These are phyloP conservation scores for Pseudogymnoascus sp. DNA, from an alignment of 2,329 filamentous ascomycete genomes.

Conservation along the genomic window DNA sequence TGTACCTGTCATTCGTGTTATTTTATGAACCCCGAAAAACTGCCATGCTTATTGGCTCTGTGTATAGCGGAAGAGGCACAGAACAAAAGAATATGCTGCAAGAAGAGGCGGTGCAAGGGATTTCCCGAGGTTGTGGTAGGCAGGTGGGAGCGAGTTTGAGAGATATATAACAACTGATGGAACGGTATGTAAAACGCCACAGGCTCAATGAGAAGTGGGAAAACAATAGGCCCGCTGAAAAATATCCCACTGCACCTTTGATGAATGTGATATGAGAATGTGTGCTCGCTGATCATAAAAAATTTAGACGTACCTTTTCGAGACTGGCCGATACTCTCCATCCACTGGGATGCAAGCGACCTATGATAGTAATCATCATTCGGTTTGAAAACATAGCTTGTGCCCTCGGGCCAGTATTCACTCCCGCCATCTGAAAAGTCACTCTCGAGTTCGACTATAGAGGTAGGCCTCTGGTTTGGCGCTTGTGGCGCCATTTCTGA, in stretches of 20 bases:
- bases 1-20: neutral
- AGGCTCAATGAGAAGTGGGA: neutral
- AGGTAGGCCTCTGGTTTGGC: neutral
- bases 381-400: neutral
- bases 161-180: neutral
- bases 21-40: neutral
- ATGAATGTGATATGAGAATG: neutral
- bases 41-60: neutral
- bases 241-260: neutral
- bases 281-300: neutral
- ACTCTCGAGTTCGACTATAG: neutral
- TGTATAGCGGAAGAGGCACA: neutral
- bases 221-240: neutral
- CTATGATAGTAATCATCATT: constrained; percentile 5
- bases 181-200: neutral
- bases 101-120: neutral
- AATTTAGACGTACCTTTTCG: neutral
- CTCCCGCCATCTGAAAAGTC: neutral
- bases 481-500: neutral
- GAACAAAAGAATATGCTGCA: neutral
- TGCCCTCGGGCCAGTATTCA: neutral
- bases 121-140: neutral
- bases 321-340: neutral
- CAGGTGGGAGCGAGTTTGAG: neutral
- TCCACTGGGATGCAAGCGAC: neutral